phyloP scores from a whole-genome alignment of 306 rosid species.

The Neltuma alba region DNA sequence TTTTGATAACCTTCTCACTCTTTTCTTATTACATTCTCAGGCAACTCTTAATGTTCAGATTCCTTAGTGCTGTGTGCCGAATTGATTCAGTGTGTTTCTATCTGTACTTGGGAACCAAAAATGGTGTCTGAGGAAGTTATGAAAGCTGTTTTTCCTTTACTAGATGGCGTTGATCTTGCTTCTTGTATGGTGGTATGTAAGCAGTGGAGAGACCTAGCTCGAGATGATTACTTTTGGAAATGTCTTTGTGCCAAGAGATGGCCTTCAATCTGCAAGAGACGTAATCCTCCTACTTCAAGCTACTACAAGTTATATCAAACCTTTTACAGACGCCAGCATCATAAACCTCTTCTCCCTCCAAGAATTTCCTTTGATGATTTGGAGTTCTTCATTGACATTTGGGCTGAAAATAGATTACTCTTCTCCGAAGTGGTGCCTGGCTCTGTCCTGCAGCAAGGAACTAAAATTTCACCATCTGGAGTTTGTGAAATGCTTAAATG shows the following conservation, averaged over 20 bases:
- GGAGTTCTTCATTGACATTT: slow-evolving; percentile 89
- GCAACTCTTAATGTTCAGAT: slow-evolving; percentile 13
- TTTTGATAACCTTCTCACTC: slow-evolving; percentile 12
- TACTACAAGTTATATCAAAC: slow-evolving; percentile 69
- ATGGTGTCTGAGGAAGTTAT: slow-evolving; percentile 76
- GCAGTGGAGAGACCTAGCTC: slow-evolving; percentile 84
- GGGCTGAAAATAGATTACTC: slow-evolving; percentile 65
- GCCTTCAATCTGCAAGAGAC: slow-evolving; percentile 90
- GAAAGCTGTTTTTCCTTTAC: slow-evolving; percentile 86
- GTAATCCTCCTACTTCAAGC: slow-evolving; percentile 59
- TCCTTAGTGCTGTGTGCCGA: slow-evolving; percentile 25
- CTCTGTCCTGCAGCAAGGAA: slow-evolving; percentile 56
- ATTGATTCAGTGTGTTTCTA: neutral
- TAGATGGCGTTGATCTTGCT: slow-evolving; percentile 88
- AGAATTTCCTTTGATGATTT: slow-evolving; percentile 81
- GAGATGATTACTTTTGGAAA: slow-evolving; percentile 94
- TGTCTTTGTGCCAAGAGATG: slow-evolving; percentile 84
- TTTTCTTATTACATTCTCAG: slow-evolving; percentile 25
- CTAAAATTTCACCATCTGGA: slow-evolving; percentile 57
- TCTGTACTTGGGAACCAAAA: slow-evolving; percentile 31
- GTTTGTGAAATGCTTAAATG: slow-evolving; percentile 61
- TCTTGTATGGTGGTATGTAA: slow-evolving; percentile 80
- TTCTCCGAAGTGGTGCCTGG: slow-evolving; percentile 89
- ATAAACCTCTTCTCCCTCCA: slow-evolving; percentile 75
- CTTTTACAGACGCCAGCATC: slow-evolving; percentile 62